Evolutionary conservation across 768 basidiomycete genomes (phyloP), one percentile per base, ranked within the genome.

Genomic region (Mycena leptocephala): DNA sequence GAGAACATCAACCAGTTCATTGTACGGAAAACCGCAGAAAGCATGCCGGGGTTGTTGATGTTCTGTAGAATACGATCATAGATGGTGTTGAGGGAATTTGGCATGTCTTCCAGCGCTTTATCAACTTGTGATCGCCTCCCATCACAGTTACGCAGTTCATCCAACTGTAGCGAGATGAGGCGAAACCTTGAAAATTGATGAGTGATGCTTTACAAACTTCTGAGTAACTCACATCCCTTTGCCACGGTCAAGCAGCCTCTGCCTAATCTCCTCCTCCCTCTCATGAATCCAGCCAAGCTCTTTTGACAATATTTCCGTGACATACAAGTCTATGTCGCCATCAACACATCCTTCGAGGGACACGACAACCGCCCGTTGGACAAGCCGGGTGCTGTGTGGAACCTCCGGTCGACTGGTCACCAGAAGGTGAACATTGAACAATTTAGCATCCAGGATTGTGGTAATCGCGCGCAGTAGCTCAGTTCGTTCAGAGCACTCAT

Each of bases 11-110:
- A 46, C 62, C 62, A 63, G 28, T 41, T 63, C 39, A 63, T 63
- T 10, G 62, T 20, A 41, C 62, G 62, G 58, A 13, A 35, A n/a
- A 61, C 22, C 61, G 51, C 56, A 7, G 76, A 20, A 37, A 67
- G 55, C 64, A 61, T 73, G 33, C 79, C 51, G 16, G 74, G 67
- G 32, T 80, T 62, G 10, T 8, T 53, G 28, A 83, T 76, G n/a
- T 75, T 77, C 24, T 62, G 22, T 41, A 83, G 37, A 2, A 83
- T 78, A 32, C 79, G 80, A n/a, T 66, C 77, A 41, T 83, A 83
- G 11, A 77, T 79, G 13, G 32, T 53, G 18, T 80, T 61, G 33
- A 79, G 46, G 5, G 71, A 73, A 30, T 18, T 72, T 2, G 78
- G 79, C 51, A 83, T 65, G 28, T 41, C 43, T 20, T 68, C 53